These are phyloP conservation scores for Vanrija sp. DNA, from an alignment of 1,284 basidiomycete species.

Conservation along the genomic window DNA sequence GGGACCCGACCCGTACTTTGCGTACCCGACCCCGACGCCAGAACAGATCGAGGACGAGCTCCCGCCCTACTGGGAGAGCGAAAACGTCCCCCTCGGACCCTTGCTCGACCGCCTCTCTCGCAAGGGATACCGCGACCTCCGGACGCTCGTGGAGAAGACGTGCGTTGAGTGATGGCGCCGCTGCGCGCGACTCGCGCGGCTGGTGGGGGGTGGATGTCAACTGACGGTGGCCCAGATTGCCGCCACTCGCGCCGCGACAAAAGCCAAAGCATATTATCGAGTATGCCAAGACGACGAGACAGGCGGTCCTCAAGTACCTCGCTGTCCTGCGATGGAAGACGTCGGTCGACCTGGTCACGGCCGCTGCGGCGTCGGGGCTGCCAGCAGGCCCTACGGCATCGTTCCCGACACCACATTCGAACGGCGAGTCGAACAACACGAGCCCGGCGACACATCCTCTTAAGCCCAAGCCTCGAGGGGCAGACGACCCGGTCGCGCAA, in stretches of 20 bases:
- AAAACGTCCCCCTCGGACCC: slow-evolving; percentile 36
- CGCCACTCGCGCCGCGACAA: slow-evolving; percentile 21
- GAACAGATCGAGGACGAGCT: slow-evolving; percentile 41
- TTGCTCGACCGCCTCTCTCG: slow-evolving; percentile 34
- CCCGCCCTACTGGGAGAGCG: slow-evolving; percentile 38
- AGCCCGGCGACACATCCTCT: slow-evolving; percentile 20
- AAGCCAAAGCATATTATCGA: slow-evolving; percentile 40
- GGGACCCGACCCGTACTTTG: slow-evolving; percentile 36
- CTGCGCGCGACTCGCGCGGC: too few species aligned
- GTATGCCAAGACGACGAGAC: slow-evolving; percentile 39
- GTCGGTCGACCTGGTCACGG: slow-evolving; percentile 30
- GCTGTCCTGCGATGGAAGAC: slow-evolving; percentile 45
- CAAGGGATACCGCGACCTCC: slow-evolving; percentile 37
- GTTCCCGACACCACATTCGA: slow-evolving; percentile 42
- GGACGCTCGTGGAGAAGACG: slow-evolving; percentile 30
- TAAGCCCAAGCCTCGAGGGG: slow-evolving; percentile 24
- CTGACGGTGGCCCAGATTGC: slow-evolving; percentile 14
- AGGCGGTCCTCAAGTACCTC: slow-evolving; percentile 43
- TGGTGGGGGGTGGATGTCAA: not conserved
- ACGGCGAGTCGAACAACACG: slow-evolving; percentile 33
- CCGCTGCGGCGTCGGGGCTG: not conserved
- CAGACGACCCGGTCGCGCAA: slow-evolving; percentile 8
- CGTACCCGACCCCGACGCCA: slow-evolving; percentile 35
- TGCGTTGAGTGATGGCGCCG: slow-evolving; percentile 16
- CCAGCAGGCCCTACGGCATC: slow-evolving; percentile 11